Percentiles rank a stretch among this genome's conserved stretches.
phyloP scores from a whole-genome alignment of 257 asterid genomes.

The Linderniella brevidens region DNA sequence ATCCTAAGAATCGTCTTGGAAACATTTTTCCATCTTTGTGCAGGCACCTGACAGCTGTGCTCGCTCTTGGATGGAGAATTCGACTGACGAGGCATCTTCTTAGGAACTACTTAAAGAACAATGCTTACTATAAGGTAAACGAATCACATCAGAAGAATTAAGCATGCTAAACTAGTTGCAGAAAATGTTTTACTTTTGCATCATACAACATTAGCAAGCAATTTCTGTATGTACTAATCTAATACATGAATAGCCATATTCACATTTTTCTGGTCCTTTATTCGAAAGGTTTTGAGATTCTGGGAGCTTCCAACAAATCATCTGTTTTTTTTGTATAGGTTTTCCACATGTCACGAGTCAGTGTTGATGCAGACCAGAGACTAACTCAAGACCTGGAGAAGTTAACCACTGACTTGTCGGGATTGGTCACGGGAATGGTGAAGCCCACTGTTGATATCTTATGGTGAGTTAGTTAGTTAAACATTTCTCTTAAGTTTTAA shows the following conservation, averaged over 20 bases:
- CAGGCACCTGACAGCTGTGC: constrained; percentile 78
- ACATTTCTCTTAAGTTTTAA: constrained; percentile 5
- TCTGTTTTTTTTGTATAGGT: constrained; percentile 40
- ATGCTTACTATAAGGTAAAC: constrained; percentile 90
- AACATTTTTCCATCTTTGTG: constrained; percentile 7
- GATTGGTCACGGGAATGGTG: constrained; percentile 98
- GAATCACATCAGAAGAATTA: constrained; percentile 7
- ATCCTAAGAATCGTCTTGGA: background rate
- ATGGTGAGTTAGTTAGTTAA: constrained; percentile 53
- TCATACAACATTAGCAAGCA: too few species aligned
- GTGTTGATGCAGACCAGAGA: constrained; percentile 93
- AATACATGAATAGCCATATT: too few species aligned
- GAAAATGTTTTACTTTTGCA: too few species aligned
- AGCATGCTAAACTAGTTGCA: background rate
- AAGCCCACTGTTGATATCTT: constrained; percentile 94
- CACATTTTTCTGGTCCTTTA: too few species aligned
- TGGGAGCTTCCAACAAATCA: too few species aligned
- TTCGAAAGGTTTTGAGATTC: too few species aligned
- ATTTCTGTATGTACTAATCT: too few species aligned
- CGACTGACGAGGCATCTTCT: constrained; percentile 84
- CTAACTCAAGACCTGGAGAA: constrained; percentile 95
- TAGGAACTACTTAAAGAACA: constrained; percentile 62
- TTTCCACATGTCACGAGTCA: constrained; percentile 47
- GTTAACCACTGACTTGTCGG: constrained; percentile 80
- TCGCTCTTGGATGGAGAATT: constrained; percentile 99